phyloP scores from a whole-genome alignment of 495 filamentous ascomycete species.

The Talaromyces proteolyticus region DNA sequence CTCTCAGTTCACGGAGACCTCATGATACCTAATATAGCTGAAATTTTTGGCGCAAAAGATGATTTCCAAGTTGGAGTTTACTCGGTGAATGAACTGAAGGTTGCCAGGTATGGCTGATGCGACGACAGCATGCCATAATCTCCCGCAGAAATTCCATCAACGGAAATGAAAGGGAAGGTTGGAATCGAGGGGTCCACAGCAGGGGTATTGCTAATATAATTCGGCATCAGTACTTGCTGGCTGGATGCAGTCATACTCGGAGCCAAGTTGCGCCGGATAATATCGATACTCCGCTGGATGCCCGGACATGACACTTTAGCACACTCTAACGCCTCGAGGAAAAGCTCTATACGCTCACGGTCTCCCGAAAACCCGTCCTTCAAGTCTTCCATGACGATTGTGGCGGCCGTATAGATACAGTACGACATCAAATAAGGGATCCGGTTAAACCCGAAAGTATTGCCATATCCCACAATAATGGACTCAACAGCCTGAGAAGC shows the following conservation, averaged over 20 bases:
- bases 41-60: background rate
- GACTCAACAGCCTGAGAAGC: constrained; percentile 10
- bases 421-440: constrained; percentile 15
- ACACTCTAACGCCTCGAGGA: constrained; percentile 9
- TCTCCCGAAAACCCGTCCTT: background rate
- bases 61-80: background rate
- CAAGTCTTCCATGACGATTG: constrained; percentile 8
- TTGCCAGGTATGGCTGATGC: background rate
- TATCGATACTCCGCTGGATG: constrained; percentile 12
- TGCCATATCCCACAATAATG: constrained; percentile 8
- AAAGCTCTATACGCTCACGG: background rate
- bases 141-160: background rate
- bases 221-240: background rate
- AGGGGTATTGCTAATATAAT: background rate
- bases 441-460: constrained; percentile 12
- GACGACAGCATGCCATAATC: background rate
- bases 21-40: too few relatives aligned
- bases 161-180: background rate
- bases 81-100: background rate
- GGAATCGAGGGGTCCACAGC: background rate
- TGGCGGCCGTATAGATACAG: constrained; percentile 12
- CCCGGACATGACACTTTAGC: constrained; percentile 9
- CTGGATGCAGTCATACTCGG: background rate
- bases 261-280: constrained; percentile 1
- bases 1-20: too few relatives aligned